Conservation (phyloP, 225 moss, liverwort and hornwort species). For the Neckera pumila region DNA sequence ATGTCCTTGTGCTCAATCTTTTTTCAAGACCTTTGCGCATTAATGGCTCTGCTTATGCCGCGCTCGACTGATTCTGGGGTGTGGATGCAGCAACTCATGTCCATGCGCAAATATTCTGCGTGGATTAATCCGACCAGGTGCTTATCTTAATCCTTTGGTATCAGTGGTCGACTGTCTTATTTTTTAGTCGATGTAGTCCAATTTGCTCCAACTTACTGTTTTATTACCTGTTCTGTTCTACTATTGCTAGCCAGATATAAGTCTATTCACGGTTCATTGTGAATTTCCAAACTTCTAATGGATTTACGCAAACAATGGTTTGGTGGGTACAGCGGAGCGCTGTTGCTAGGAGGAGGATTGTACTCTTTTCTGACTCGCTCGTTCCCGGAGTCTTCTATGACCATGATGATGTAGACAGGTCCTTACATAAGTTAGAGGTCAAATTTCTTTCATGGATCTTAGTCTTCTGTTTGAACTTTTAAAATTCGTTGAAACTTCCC, state of each 20-base stretch:
- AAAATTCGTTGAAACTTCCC: not conserved
- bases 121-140: constrained; percentile 97
- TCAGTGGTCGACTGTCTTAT: not conserved
- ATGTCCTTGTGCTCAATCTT: not conserved
- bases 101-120: constrained; percentile 90
- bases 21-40: not conserved
- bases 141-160: not conserved
- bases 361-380: constrained; percentile 78
- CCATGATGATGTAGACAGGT: constrained; percentile 50
- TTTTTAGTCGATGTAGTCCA: not conserved
- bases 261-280: not conserved
- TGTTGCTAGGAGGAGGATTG: constrained; percentile 82
- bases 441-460: not conserved
- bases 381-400: constrained; percentile 68
- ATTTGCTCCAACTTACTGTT: not conserved
- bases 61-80: not conserved
- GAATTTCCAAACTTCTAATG: not conserved
- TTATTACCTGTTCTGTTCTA: not conserved
- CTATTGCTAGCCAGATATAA: not conserved
- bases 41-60: not conserved
- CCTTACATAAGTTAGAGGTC: not conserved
- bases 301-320: not conserved
- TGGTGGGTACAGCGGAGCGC: constrained; percentile 65
- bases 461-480: not conserved
- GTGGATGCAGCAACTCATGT: constrained; percentile 87